phyloP scores from a whole-genome alignment of 139 green algal species.

The Eudorina sp. region DNA sequence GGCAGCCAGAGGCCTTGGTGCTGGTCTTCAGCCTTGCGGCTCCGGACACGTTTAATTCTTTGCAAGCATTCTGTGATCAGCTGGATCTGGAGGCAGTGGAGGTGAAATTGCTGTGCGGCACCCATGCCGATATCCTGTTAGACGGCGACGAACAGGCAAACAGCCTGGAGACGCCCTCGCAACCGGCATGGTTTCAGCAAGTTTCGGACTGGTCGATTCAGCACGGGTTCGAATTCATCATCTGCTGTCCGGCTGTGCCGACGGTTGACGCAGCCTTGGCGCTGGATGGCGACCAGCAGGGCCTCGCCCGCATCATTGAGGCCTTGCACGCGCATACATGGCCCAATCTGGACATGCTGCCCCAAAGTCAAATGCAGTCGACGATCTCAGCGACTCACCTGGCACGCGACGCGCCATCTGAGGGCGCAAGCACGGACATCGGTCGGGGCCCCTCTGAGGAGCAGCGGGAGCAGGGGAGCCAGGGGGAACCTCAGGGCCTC shows the following conservation, averaged over 20 bases:
- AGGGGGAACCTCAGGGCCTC: no score
- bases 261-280: neutral
- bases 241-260: constrained; percentile 9
- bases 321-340: constrained; percentile 77
- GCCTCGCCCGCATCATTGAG: constrained; percentile 60
- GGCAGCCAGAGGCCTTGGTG: constrained; percentile 53
- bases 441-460: no score
- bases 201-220: constrained; percentile 44
- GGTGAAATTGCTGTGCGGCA: constrained; percentile 55
- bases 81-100: constrained; percentile 30
- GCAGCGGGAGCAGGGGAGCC: no score
- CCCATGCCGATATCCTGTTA: constrained; percentile 51
- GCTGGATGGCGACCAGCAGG: constrained; percentile 59
- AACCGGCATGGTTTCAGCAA: constrained; percentile 38
- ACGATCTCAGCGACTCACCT: neutral
- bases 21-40: constrained; percentile 46
- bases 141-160: no score
- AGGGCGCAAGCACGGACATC: no score
- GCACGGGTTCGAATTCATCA: constrained; percentile 52
- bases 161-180: neutral
- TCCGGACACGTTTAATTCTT: neutral
- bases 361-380: neutral
- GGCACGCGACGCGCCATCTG: neutral
- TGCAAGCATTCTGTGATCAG: neutral
- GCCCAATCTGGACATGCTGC: constrained; percentile 52